These are phyloP conservation scores for Eimeria acervulina DNA, from an alignment of 169 alveolate species.

Conservation along the genomic window DNA sequence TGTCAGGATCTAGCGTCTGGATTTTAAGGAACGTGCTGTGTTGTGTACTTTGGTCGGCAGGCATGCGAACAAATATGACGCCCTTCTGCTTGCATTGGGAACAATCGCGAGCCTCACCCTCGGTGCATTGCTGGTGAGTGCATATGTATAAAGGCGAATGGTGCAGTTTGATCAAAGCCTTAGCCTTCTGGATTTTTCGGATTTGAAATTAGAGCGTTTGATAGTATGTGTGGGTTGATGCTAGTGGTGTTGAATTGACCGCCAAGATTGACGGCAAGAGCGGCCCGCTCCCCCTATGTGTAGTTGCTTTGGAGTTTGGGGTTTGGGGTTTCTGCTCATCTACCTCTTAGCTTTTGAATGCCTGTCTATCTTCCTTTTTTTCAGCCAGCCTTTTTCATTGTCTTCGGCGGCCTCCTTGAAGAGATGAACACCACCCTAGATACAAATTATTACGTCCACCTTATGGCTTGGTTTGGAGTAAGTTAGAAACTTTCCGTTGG, in stretches of 20 bases:
- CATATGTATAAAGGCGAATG: background rate
- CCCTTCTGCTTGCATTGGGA: background rate
- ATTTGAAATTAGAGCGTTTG: background rate
- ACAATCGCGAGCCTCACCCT: background rate
- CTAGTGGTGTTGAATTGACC: background rate
- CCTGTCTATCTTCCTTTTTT: background rate
- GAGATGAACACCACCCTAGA: slow-evolving; percentile 66
- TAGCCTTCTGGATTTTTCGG: background rate
- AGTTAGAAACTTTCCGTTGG: background rate
- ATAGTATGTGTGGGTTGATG: background rate
- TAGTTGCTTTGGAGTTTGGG: too few species aligned
- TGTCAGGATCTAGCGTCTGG: background rate
- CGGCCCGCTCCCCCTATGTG: too few species aligned
- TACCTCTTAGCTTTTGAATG: background rate
- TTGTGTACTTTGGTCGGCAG: background rate
- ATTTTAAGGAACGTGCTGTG: background rate
- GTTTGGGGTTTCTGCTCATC: too few species aligned
- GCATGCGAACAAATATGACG: slow-evolving; percentile 58
- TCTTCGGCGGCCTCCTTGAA: slow-evolving; percentile 52
- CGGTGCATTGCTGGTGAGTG: slow-evolving; percentile 34
- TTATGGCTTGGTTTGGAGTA: slow-evolving; percentile 68
- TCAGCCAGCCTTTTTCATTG: slow-evolving; percentile 60
- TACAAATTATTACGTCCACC: background rate
- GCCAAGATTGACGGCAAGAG: too few species aligned
- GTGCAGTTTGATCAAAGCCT: background rate